A percentile compares a stretch with the other conserved stretches of the same genome.
These are phyloP conservation scores for Gnaphalium uliginosum DNA, from an alignment of 129 eudicot genomes.

Conservation along the genomic window DNA sequence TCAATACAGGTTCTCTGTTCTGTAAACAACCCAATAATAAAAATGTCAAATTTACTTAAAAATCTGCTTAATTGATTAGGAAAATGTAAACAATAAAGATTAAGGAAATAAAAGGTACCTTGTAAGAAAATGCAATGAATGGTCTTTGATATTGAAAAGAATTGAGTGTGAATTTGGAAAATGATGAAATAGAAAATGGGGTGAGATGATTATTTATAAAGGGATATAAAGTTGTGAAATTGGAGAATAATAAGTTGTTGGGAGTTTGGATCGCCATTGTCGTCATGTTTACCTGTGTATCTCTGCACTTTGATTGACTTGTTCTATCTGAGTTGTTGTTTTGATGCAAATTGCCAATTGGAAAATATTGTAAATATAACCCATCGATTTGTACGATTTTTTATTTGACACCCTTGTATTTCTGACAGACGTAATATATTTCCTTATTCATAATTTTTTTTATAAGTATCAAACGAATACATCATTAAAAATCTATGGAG, in stretches of 20 bases:
- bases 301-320: slow-evolving; percentile 16
- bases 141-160: slow-evolving; percentile 17
- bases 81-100: neutral
- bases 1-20: slow-evolving; percentile 29
- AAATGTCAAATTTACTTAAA: neutral
- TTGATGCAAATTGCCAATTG: neutral
- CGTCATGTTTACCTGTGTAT: slow-evolving; percentile 13
- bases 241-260: slow-evolving; percentile 10
- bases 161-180: slow-evolving; percentile 14
- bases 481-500: neutral
- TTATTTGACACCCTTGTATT: neutral
- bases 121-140: slow-evolving; percentile 6
- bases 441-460: too few species aligned
- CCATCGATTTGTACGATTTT: slow-evolving; percentile 24
- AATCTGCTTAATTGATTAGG: neutral
- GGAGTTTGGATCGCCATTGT: slow-evolving; percentile 40
- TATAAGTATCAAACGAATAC: too few species aligned
- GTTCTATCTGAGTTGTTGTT: slow-evolving; percentile 21
- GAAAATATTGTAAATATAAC: neutral
- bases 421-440: neutral
- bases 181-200: slow-evolving; percentile 20
- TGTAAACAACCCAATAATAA: slow-evolving; percentile 18
- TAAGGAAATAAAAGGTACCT: slow-evolving; percentile 20
- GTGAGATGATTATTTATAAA: slow-evolving; percentile 26
- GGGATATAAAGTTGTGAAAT: slow-evolving; percentile 17